A percentile compares a stretch with the other conserved stretches of the same genome.
phyloP scores from a whole-genome alignment of 1,284 basidiomycete species.

The Grifola frondosa region DNA sequence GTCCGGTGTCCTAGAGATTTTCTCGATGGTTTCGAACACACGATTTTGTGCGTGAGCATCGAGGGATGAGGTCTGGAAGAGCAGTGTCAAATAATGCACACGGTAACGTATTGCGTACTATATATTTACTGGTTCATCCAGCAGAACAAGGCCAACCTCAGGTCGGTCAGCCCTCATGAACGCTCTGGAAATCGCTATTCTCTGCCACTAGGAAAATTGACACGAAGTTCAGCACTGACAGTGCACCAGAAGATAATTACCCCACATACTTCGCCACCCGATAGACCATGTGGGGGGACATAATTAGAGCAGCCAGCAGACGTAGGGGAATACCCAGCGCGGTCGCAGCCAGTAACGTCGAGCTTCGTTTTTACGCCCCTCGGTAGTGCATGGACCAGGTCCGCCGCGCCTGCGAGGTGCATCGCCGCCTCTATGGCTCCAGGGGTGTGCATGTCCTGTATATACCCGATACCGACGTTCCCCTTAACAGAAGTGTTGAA shows the following conservation, averaged over 20 bases:
- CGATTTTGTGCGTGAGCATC: slow-evolving; percentile 79
- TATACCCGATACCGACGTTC: slow-evolving; percentile 76
- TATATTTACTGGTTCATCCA: slow-evolving; percentile 73
- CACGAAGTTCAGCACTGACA: too few species aligned
- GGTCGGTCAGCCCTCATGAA: slow-evolving; percentile 78
- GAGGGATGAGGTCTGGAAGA: slow-evolving; percentile 67
- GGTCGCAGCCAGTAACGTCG: slow-evolving; percentile 59
- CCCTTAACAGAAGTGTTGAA: slow-evolving; percentile 72
- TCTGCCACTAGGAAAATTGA: slow-evolving; percentile 82
- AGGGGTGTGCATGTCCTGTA: slow-evolving; percentile 52
- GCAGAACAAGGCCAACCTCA: slow-evolving; percentile 74
- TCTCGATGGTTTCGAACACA: slow-evolving; percentile 72
- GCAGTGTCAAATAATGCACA: slow-evolving; percentile 1
- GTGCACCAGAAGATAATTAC: slow-evolving; percentile 2
- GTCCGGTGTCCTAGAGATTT: slow-evolving; percentile 52
- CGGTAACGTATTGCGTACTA: background rate
- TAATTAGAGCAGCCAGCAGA: slow-evolving; percentile 23
- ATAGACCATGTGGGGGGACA: slow-evolving; percentile 59
- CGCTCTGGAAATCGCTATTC: slow-evolving; percentile 77
- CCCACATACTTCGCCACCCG: slow-evolving; percentile 71
- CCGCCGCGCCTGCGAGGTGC: slow-evolving; percentile 62
- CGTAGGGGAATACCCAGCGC: slow-evolving; percentile 42
- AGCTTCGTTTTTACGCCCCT: slow-evolving; percentile 66
- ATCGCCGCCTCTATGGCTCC: slow-evolving; percentile 60
- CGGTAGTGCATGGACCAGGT: slow-evolving; percentile 61